Base-by-base conservation (phyloP, 2,329 filamentous ascomycete genomes). In the Fonsecaea nubica region DNA sequence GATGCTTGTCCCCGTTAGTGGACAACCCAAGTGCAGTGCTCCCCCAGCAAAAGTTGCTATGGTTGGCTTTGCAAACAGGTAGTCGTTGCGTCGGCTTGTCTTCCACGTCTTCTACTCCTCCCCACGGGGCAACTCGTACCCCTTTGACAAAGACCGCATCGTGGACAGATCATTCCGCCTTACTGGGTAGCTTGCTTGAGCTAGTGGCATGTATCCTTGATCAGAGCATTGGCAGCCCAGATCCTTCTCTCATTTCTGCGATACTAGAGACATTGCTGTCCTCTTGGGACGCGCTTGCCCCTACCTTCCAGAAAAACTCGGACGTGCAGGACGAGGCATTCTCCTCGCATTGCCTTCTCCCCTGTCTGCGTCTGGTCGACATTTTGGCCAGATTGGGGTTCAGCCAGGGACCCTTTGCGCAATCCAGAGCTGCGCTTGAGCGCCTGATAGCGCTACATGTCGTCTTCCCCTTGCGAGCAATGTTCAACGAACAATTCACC, bases 371-470 rank as follows among this genome's bases (percentile, higher is more conserved):
- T 56, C 63, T 78, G 21, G 64, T 79, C 64, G 68, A 67, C n/a
- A 18, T 33, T 55, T 58, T 10, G 58, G 67, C 32, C 56, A 25
- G 53, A 6, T 8, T 35, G 10, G 4, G 53, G 3, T 35, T 33
- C 32, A 36, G 53, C 18, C 12, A 56, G 36, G 52, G 15, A 12
- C 18, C 30, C 13, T 45, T 65, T 12, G 45, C 8, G 5, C 8
- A 52, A n/a, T 45, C 57, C 9, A 64, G 64, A 33, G 35, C 42
- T 58, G 36, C 59, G 45, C 60, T 78, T 30, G 77, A 78, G 56
- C 70, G 73, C 57, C 66, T 78, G 15, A 42, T 77, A 12, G 76
- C 77, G 35, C 69, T 73, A 6, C 77, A 78, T 67, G 72, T 78
- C 32, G 72, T 78, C 10, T 72, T 78, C 40, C 77, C 77, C 58